Conservation (phyloP, 768 basidiomycete genomes). For the Russula compacta region DNA sequence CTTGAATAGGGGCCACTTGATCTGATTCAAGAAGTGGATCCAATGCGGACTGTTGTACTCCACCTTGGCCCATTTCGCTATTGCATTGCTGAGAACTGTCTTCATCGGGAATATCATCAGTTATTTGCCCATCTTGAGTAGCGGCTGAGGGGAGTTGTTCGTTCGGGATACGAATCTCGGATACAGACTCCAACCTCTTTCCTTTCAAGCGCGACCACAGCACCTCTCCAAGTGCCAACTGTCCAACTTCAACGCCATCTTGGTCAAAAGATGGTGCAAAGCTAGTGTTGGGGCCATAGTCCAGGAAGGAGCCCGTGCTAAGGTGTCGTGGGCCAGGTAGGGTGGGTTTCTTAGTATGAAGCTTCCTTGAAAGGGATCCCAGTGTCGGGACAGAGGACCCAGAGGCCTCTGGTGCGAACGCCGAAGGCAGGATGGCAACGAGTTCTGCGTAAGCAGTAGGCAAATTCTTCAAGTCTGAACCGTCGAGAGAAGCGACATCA, state of each 20-base stretch:
- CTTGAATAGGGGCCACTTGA: conserved; percentile 48
- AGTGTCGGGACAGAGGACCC: conserved; percentile 36
- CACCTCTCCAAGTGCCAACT: conserved; percentile 49
- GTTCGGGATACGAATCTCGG: conserved; percentile 11
- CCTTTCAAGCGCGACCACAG: conserved; percentile 43
- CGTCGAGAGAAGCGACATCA: conserved; percentile 31
- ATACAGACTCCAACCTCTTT: conserved; percentile 26
- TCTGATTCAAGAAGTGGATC: conserved; percentile 49
- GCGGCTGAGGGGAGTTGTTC: not conserved
- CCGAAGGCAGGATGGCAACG: conserved; percentile 60
- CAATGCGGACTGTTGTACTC: conserved; percentile 34
- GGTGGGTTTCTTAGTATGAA: conserved; percentile 32
- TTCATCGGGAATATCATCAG: conserved; percentile 10
- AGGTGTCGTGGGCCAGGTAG: conserved; percentile 45
- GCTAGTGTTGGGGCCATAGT: conserved; percentile 66
- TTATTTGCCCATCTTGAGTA: not conserved
- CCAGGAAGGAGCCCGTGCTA: conserved; percentile 59
- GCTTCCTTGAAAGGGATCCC: conserved; percentile 45
- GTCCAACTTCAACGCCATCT: conserved; percentile 63
- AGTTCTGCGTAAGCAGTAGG: conserved; percentile 65
- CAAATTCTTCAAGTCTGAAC: conserved; percentile 39
- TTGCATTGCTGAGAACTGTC: conserved; percentile 12
- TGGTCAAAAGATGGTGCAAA: conserved; percentile 78
- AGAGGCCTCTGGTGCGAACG: conserved; percentile 28
- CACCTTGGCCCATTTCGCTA: conserved; percentile 15